Evolutionary conservation across 2,329 filamentous ascomycete species (phyloP).

Genomic region (Xylariales sp.): DNA sequence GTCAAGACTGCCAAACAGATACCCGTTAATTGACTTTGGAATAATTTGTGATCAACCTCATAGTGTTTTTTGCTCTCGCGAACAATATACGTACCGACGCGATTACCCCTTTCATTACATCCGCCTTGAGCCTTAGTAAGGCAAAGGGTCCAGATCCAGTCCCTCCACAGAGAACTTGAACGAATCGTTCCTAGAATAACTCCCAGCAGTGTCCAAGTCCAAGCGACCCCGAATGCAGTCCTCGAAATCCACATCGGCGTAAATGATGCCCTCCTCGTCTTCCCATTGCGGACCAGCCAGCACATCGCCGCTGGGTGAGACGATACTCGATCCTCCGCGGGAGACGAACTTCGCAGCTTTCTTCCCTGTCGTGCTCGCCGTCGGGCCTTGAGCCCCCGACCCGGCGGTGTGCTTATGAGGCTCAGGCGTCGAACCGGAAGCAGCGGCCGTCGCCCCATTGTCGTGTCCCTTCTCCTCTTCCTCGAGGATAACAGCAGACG

Average conservation of each 20-base stretch:
- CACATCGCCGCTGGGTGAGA: slow-evolving; percentile 75
- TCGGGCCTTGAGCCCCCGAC: background rate
- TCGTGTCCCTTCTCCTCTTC: slow-evolving; percentile 17
- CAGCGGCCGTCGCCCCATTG: background rate
- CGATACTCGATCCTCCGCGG: slow-evolving; percentile 77
- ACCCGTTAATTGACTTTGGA: slow-evolving; percentile 17
- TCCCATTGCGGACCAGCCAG: slow-evolving; percentile 82
- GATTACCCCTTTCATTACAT: too few relatives aligned
- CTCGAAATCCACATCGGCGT: slow-evolving; percentile 76
- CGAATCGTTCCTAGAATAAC: slow-evolving; percentile 68
- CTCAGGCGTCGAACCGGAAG: background rate
- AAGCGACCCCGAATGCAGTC: slow-evolving; percentile 78
- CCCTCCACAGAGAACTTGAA: slow-evolving; percentile 58
- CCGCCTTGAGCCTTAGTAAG: too few relatives aligned
- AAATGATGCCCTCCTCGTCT: slow-evolving; percentile 61
- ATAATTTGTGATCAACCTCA: slow-evolving; percentile 3
- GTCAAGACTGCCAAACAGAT: slow-evolving; percentile 14
- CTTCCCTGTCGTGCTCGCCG: background rate
- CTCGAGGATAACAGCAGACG: slow-evolving; percentile 14
- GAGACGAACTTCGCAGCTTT: slow-evolving; percentile 45
- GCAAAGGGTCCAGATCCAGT: slow-evolving; percentile 52
- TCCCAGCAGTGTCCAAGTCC: slow-evolving; percentile 80
- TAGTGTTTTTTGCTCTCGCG: too few relatives aligned
- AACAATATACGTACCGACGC: too few relatives aligned
- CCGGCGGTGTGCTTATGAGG: too few relatives aligned